Evolutionary conservation across 805 yeast species (phyloP), one percentile per base, ranked within the genome.

Genomic region (Suhomyces xylopsoci): DNA sequence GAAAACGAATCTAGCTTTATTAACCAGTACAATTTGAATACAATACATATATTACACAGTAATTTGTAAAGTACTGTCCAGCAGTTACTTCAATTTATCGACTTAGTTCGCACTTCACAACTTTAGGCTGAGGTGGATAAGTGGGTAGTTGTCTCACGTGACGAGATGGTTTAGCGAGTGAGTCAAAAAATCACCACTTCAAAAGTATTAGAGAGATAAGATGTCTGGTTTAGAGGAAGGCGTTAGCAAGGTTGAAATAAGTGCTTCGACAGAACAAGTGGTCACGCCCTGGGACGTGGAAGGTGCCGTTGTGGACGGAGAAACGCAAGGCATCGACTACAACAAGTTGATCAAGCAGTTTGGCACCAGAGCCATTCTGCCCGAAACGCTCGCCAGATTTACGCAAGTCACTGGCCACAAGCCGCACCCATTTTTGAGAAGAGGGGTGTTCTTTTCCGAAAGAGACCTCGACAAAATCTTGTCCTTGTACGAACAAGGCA

Each of bases 271-370:
- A 5, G 45, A 72, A 40, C 80, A 76, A 60, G 63, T 62, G 47
- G 64, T 76, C 51, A 94, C 99, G 0, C 99, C 99, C 47, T 94
- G 99, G 99, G 99, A 94, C 68, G 99, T 94, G 28, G 97, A 89
- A 71, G 99, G 98, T 53, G 98, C 97, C 2, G 96, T 93, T 46
- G 97, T 90, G 53, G 96, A 92, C 62, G 99, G 99, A 51, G 78
- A 86, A 62, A 82, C 88, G n/a, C 92, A 88, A 68, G 91, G 84
- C 25, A 92, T 94, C 60, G 97, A 94, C 74, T 94, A 94, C 67
- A 93, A 90, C 53, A 90, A 90, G 72, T 78, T 94, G 59, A 88
- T 90, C 62, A 77, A 77, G 57, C 89, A 88, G 66, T 94, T 94
- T 63, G 99, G 99, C 62, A 91, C 98, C 36, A 83, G 76, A 56